These are phyloP conservation scores for Microcyclospora tardicrescens DNA, from an alignment of 2,329 filamentous ascomycete genomes.

Conservation along the genomic window DNA sequence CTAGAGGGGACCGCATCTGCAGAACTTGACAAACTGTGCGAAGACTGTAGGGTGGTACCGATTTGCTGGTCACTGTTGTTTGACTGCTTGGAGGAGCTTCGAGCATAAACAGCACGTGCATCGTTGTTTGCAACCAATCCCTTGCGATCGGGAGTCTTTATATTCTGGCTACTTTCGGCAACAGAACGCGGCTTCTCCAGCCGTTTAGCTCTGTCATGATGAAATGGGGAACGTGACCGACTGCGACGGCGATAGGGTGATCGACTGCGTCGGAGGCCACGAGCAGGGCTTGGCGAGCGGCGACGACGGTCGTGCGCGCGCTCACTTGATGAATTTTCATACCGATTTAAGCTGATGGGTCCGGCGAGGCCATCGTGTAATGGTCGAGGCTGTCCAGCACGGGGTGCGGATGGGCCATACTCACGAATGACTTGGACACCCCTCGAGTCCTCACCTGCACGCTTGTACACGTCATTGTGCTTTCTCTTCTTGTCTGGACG, in stretches of 20 bases:
- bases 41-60: too few relatives aligned
- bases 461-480: too few relatives aligned
- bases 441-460: too few relatives aligned
- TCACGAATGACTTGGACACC: too few relatives aligned
- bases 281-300: not conserved
- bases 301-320: too few relatives aligned
- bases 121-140: constrained; percentile 8
- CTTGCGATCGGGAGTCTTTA: constrained; percentile 6
- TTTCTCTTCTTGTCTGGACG: too few relatives aligned
- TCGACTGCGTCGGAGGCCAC: constrained; percentile 13
- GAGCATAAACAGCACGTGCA: constrained; percentile 5
- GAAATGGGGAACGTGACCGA: constrained; percentile 3
- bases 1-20: constrained; percentile 5
- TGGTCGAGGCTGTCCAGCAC: too few relatives aligned
- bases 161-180: constrained; percentile 5
- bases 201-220: constrained; percentile 6
- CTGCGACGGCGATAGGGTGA: constrained; percentile 13
- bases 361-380: not conserved
- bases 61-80: not conserved
- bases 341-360: constrained; percentile 1
- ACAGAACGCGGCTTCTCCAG: constrained; percentile 2
- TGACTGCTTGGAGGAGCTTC: constrained; percentile 8
- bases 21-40: too few relatives aligned
- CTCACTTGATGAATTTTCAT: too few relatives aligned
- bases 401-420: too few relatives aligned